Evolutionary conservation across 805 yeast species (phyloP).

Genomic region (Candida vartiovaarae): DNA sequence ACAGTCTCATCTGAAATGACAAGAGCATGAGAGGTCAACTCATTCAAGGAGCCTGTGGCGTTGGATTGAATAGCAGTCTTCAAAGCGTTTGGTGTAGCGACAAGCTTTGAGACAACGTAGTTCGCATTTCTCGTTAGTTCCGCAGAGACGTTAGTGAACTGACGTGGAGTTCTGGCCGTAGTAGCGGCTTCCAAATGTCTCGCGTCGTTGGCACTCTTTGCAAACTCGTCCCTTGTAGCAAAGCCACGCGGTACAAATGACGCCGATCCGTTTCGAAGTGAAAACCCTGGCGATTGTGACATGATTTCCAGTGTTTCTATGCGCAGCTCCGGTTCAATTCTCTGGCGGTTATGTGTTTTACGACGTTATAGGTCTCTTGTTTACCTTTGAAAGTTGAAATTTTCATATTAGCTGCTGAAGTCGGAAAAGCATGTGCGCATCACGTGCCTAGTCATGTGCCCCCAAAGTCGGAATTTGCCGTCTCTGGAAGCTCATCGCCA

Average conservation of each 20-base stretch:
- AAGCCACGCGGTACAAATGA: conserved; percentile 11
- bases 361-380: conserved; percentile 1
- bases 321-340: too few species aligned
- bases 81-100: conserved; percentile 41
- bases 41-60: conserved; percentile 25
- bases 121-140: conserved; percentile 55
- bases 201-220: neutral
- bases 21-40: conserved; percentile 23
- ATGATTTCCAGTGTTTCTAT: neutral
- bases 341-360: too few species aligned
- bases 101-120: conserved; percentile 49
- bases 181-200: neutral
- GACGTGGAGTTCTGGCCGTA: conserved; percentile 8
- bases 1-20: conserved; percentile 35
- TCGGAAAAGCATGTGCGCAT: neutral
- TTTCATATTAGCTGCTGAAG: neutral
- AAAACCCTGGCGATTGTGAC: conserved; percentile 3
- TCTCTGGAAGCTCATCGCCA: neutral
- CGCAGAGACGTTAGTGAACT: conserved; percentile 22
- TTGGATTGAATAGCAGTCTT: conserved; percentile 1
- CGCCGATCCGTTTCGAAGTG: conserved; percentile 1
- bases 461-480: too few species aligned
- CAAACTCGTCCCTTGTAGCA: conserved; percentile 2
- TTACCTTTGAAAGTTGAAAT: conserved; percentile 4
- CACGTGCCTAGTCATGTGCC: neutral